Percentiles rank a stretch among this genome's conserved stretches.
Conservation (phyloP, 1,139 yeast genomes). For the Candida pseudocylindracea region DNA sequence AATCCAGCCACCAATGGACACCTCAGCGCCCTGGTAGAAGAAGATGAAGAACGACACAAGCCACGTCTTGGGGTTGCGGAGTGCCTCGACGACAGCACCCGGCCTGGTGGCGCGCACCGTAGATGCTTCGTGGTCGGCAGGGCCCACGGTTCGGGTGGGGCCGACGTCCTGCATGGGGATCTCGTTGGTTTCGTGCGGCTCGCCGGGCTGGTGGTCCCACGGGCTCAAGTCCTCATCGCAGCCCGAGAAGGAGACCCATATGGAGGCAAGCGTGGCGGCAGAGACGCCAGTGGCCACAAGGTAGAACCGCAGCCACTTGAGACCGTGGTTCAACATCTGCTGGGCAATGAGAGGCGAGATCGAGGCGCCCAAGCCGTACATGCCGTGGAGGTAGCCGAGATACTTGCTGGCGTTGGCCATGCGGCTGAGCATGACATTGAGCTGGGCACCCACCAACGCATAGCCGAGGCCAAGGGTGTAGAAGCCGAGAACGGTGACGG, state of each 20-base stretch:
- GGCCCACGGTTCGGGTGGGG: constrained; percentile 1
- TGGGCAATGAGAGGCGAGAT: constrained; percentile 37
- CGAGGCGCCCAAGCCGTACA: constrained; percentile 44
- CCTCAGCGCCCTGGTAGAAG: constrained; percentile 50
- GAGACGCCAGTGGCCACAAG: constrained; percentile 20
- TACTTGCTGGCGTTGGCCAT: constrained; percentile 23
- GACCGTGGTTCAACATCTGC: constrained; percentile 20
- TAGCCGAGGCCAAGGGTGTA: constrained; percentile 38
- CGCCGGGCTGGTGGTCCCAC: constrained; percentile 7
- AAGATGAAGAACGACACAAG: constrained; percentile 26
- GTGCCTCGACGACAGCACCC: constrained; percentile 5
- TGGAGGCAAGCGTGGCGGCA: constrained; percentile 8
- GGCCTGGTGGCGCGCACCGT: too few relatives aligned
- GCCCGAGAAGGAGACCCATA: constrained; percentile 13
- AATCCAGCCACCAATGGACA: constrained; percentile 50
- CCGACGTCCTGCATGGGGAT: constrained; percentile 2
- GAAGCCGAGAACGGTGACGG: constrained; percentile 26
- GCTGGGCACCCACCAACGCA: constrained; percentile 31
- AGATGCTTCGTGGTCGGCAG: background rate
- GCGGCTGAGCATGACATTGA: constrained; percentile 31
- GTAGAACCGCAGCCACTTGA: constrained; percentile 32
- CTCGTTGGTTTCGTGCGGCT: constrained; percentile 1
- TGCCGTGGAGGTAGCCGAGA: constrained; percentile 32
- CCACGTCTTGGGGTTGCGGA: constrained; percentile 28
- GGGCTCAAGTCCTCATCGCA: constrained; percentile 18